Conservation (phyloP, 1,284 basidiomycete species). For the Cryptococcus sp. region DNA sequence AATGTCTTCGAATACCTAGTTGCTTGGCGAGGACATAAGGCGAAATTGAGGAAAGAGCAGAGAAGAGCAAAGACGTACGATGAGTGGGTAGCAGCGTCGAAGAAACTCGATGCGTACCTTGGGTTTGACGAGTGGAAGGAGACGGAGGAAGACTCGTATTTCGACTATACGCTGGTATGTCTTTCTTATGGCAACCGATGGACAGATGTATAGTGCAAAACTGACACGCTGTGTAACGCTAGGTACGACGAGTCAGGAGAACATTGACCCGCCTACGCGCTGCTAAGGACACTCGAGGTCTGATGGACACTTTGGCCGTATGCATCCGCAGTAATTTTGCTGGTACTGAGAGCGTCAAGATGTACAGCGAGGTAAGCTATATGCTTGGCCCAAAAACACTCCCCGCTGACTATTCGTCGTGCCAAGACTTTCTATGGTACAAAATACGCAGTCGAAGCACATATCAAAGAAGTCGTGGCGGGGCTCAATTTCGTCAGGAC, state of each 20-base stretch:
- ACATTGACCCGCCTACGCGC: slow-evolving; percentile 41
- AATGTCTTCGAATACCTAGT: slow-evolving; percentile 89
- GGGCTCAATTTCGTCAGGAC: slow-evolving; percentile 74
- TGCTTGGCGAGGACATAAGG: slow-evolving; percentile 86
- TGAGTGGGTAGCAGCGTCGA: slow-evolving; percentile 79
- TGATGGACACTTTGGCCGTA: slow-evolving; percentile 87
- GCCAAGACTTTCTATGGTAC: slow-evolving; percentile 79
- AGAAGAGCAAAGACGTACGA: slow-evolving; percentile 72
- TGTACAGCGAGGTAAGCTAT: slow-evolving; percentile 78
- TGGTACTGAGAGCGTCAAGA: slow-evolving; percentile 82
- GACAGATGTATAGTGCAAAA: background rate
- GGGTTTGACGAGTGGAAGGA: slow-evolving; percentile 86
- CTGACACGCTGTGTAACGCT: background rate
- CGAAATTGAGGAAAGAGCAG: slow-evolving; percentile 70
- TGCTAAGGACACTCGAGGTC: slow-evolving; percentile 71
- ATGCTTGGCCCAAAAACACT: slow-evolving; percentile 1
- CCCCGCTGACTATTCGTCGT: background rate
- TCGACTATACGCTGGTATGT: slow-evolving; percentile 80
- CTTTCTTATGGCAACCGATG: background rate
- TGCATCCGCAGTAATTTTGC: slow-evolving; percentile 94
- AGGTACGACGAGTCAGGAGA: slow-evolving; percentile 43
- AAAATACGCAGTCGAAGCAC: slow-evolving; percentile 85
- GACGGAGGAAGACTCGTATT: slow-evolving; percentile 78
- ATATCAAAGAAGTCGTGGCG: slow-evolving; percentile 74
- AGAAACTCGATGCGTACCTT: slow-evolving; percentile 75